Evolutionary conservation across 768 basidiomycete genomes (phyloP).

Genomic region (Trametes coccinea): DNA sequence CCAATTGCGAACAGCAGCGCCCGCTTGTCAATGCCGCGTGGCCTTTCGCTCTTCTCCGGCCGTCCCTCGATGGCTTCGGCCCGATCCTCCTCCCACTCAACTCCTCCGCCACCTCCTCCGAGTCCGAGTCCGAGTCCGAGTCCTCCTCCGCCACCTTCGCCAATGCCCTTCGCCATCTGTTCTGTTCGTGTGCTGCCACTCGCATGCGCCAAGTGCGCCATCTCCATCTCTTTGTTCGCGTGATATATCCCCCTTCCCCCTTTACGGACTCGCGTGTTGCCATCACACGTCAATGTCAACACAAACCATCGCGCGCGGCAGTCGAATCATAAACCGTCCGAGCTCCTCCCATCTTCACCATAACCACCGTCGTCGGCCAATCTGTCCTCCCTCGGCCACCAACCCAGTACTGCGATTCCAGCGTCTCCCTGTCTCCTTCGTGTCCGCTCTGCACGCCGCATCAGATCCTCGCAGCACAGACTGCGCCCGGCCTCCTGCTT

Average conservation of each 20-base stretch:
- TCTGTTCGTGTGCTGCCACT: not conserved
- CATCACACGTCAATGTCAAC: conserved; percentile 1
- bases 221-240: no score
- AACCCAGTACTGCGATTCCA: not conserved
- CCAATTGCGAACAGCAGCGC: conserved; percentile 12
- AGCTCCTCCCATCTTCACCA: not conserved
- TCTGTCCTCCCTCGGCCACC: not conserved
- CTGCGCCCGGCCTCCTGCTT: no score
- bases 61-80: not conserved
- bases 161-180: not conserved
- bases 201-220: no score
- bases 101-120: no score
- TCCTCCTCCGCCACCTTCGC: conserved; percentile 3
- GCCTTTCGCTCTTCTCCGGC: conserved; percentile 7
- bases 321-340: not conserved
- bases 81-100: conserved; percentile 3
- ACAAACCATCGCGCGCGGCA: not conserved
- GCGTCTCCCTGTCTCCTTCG: not conserved
- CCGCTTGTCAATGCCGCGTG: conserved; percentile 15
- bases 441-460: not conserved
- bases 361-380: no score
- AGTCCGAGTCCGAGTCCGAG: no score
- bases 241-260: no score
- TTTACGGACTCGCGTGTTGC: not conserved
- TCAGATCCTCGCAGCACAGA: no score